These are phyloP conservation scores for Paxillus involutus DNA, from an alignment of 768 basidiomycete genomes.

Conservation along the genomic window DNA sequence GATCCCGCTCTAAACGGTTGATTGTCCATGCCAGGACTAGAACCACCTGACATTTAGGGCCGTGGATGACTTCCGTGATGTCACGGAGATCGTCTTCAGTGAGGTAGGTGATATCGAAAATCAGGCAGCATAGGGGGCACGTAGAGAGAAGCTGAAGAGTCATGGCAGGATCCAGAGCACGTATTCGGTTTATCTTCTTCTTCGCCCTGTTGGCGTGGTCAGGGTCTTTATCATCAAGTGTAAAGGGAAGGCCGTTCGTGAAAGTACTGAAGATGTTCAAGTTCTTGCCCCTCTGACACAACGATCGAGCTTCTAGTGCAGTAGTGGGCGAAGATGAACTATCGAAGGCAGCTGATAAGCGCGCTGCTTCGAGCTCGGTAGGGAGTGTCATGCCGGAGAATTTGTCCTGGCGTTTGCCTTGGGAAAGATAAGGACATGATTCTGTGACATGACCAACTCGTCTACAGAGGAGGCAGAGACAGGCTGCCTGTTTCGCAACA, in stretches of 20 bases:
- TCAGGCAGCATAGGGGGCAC: conserved; percentile 12
- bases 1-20: neutral
- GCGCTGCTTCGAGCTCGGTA: neutral
- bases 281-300: conserved; percentile 6
- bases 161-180: neutral
- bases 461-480: conserved; percentile 13
- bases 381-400: neutral
- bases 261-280: neutral
- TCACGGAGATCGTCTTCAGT: neutral
- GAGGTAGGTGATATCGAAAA: conserved; percentile 8
- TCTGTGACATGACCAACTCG: conserved; percentile 6
- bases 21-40: conserved; percentile 2
- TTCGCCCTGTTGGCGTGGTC: neutral
- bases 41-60: neutral
- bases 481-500: neutral
- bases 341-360: neutral
- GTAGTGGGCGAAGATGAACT: neutral
- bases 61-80: neutral
- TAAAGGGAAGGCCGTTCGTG: neutral
- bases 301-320: neutral
- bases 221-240: neutral
- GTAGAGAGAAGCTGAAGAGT: conserved; percentile 7
- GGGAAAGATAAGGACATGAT: neutral
- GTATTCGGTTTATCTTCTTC: conserved; percentile 3
- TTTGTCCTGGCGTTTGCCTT: neutral